A percentile compares a stretch with the other conserved stretches of the same genome.
Evolutionary conservation across 176 grass and related monocot genomes (phyloP).

Genomic region (Olyra latifolia): DNA sequence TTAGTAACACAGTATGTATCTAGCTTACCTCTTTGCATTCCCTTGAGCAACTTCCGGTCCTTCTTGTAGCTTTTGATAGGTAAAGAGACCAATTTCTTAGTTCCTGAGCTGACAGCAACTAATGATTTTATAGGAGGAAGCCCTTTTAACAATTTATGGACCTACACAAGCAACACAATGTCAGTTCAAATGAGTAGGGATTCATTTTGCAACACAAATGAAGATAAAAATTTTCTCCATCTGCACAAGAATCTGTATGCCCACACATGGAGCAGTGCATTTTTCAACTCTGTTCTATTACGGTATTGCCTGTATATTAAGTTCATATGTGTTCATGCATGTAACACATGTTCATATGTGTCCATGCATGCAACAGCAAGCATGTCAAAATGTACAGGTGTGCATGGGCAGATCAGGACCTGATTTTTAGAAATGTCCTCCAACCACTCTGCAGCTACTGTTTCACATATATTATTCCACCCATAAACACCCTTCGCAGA

Average conservation of each 20-base stretch:
- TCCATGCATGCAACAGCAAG: neutral
- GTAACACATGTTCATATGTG: neutral
- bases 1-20: constrained; percentile 15
- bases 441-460: constrained; percentile 83
- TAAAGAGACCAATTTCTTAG: constrained; percentile 83
- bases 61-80: constrained; percentile 96
- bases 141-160: constrained; percentile 94
- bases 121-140: constrained; percentile 90
- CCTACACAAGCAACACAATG: constrained; percentile 53
- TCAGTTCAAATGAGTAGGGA: constrained; percentile 7
- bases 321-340: neutral
- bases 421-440: constrained; percentile 98
- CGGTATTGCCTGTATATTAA: neutral
- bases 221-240: neutral
- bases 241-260: neutral
- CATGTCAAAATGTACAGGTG: constrained; percentile 22
- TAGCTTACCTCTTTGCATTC: constrained; percentile 91
- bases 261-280: neutral
- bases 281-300: constrained; percentile 1
- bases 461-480: constrained; percentile 87
- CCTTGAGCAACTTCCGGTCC: constrained; percentile 94
- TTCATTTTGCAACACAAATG: constrained; percentile 3
- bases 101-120: constrained; percentile 87
- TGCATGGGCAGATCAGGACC: constrained; percentile 48
- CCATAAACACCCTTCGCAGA: constrained; percentile 93